These are phyloP conservation scores for Aspergillus oerlinghausenensis DNA, from an alignment of 2,329 filamentous ascomycete genomes.

Conservation along the genomic window DNA sequence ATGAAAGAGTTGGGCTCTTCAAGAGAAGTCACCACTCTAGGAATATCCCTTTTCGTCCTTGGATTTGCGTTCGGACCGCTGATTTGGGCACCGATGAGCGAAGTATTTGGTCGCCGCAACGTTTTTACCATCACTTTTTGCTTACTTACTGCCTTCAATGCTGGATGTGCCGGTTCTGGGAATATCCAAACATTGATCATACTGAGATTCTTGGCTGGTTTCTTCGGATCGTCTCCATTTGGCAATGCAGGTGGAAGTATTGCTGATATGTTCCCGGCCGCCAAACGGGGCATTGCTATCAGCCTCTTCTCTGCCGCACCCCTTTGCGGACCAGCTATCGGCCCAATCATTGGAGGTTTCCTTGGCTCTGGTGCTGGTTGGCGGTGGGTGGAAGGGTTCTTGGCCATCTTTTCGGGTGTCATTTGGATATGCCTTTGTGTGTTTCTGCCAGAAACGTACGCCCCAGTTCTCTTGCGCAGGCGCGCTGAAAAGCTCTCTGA, in stretches of 20 bases:
- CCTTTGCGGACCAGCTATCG: constrained; percentile 55
- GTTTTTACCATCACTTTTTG: constrained; percentile 25
- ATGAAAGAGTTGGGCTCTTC: constrained; percentile 27
- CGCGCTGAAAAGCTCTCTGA: constrained; percentile 44
- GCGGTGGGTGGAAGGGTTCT: constrained; percentile 63
- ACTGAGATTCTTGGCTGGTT: constrained; percentile 60
- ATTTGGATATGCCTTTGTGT: constrained; percentile 39
- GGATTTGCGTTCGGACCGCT: constrained; percentile 43
- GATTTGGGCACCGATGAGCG: constrained; percentile 37
- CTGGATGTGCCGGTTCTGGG: constrained; percentile 52
- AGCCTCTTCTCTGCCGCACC: constrained; percentile 63
- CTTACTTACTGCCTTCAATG: constrained; percentile 57
- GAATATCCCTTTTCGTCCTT: constrained; percentile 41
- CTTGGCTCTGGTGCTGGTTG: constrained; percentile 59
- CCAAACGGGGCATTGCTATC: constrained; percentile 53
- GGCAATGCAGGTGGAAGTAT: constrained; percentile 59
- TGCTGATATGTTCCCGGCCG: constrained; percentile 54
- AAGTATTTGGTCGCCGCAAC: constrained; percentile 30
- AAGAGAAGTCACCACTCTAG: constrained; percentile 33
- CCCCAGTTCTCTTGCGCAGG: constrained; percentile 44
- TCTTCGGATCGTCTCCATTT: constrained; percentile 57
- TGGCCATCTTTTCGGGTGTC: constrained; percentile 57
- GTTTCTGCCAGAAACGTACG: constrained; percentile 31
- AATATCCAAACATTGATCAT: constrained; percentile 58
- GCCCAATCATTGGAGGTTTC: constrained; percentile 64